phyloP scores from a whole-genome alignment of 768 basidiomycete genomes.

The Boletus patriciae region DNA sequence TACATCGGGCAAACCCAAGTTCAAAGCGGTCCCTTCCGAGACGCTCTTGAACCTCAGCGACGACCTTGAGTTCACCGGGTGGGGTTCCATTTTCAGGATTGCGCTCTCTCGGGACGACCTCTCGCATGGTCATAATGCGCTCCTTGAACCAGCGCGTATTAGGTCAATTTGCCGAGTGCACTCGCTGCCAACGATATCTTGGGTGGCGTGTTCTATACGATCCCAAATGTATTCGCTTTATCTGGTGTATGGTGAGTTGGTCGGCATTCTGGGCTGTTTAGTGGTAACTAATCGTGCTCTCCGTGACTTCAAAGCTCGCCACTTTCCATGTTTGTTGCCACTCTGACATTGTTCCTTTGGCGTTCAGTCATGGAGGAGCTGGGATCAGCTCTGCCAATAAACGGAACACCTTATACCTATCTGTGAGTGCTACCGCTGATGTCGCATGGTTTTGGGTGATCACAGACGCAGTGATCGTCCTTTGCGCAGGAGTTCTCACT shows the following conservation, averaged over 20 bases:
- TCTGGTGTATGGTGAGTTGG: slow-evolving; percentile 61
- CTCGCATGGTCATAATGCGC: slow-evolving; percentile 31
- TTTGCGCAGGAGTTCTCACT: slow-evolving; percentile 70
- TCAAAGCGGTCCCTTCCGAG: slow-evolving; percentile 48
- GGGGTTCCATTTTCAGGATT: slow-evolving; percentile 55
- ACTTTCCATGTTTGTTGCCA: slow-evolving; percentile 63
- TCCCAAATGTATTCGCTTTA: slow-evolving; percentile 63
- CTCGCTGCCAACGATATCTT: slow-evolving; percentile 67
- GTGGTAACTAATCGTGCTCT: not conserved
- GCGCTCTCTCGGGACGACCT: slow-evolving; percentile 47
- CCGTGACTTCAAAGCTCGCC: slow-evolving; percentile 51
- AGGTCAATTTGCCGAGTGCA: slow-evolving; percentile 63
- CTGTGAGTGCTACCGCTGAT: slow-evolving; percentile 40
- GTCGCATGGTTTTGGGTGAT: slow-evolving; percentile 46
- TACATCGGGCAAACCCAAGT: slow-evolving; percentile 43
- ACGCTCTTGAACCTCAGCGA: slow-evolving; percentile 58
- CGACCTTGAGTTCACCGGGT: slow-evolving; percentile 72
- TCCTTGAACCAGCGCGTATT: slow-evolving; percentile 44
- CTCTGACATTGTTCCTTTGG: slow-evolving; percentile 65
- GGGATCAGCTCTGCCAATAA: slow-evolving; percentile 65
- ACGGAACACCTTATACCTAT: slow-evolving; percentile 71
- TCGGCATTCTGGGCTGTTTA: not conserved
- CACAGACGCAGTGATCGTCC: slow-evolving; percentile 66
- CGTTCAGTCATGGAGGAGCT: slow-evolving; percentile 75
- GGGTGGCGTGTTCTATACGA: slow-evolving; percentile 67